Conservation (phyloP, 495 filamentous ascomycete species). For the Cercophora sp. region DNA sequence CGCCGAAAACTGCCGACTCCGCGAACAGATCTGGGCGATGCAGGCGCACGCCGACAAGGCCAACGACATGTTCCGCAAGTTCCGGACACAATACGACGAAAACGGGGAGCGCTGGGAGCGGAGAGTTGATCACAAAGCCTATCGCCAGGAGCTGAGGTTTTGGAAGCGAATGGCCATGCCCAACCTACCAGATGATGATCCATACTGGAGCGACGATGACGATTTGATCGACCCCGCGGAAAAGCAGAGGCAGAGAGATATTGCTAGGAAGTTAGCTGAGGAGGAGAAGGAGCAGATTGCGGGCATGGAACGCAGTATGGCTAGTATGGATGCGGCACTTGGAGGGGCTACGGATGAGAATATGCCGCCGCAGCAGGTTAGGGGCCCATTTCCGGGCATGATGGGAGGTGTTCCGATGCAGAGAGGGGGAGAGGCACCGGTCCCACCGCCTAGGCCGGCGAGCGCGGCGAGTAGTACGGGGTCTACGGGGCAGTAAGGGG, state of each 20-base stretch:
- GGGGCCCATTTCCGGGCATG: slow-evolving; percentile 14
- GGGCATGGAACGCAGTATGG: too few relatives aligned
- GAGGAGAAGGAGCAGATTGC: slow-evolving; percentile 28
- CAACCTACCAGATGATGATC: slow-evolving; percentile 44
- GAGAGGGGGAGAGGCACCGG: slow-evolving; percentile 33
- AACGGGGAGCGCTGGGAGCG: slow-evolving; percentile 43
- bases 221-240: slow-evolving; percentile 51
- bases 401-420: slow-evolving; percentile 46
- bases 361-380: slow-evolving; percentile 4
- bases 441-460: slow-evolving; percentile 38
- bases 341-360: slow-evolving; percentile 7
- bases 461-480: slow-evolving; percentile 40
- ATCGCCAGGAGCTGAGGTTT: slow-evolving; percentile 47
- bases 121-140: slow-evolving; percentile 38
- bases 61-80: slow-evolving; percentile 46
- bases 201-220: slow-evolving; percentile 54
- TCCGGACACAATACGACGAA: slow-evolving; percentile 46
- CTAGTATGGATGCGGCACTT: too few relatives aligned
- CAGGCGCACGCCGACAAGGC: slow-evolving; percentile 46
- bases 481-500: slow-evolving; percentile 29
- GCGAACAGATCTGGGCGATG: slow-evolving; percentile 55
- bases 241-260: slow-evolving; percentile 43
- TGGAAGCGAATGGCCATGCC: slow-evolving; percentile 57
- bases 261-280: slow-evolving; percentile 32
- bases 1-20: slow-evolving; percentile 51